Percentiles rank a stretch among this genome's conserved stretches.
These are phyloP conservation scores for Paxillus ammoniavirescens DNA, from an alignment of 768 basidiomycete species.

Conservation along the genomic window DNA sequence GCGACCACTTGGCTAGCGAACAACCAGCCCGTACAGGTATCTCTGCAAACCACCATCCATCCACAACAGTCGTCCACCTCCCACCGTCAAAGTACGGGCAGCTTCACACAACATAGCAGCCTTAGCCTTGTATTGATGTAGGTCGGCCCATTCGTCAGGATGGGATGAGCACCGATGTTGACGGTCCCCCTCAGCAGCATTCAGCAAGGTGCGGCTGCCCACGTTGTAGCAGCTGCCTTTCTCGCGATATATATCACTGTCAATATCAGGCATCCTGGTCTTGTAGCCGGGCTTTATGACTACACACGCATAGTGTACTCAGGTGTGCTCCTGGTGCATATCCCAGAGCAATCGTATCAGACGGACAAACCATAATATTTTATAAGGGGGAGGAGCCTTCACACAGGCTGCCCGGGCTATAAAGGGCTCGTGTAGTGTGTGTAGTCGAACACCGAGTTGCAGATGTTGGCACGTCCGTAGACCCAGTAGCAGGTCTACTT, in stretches of 20 bases:
- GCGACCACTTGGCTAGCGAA: no score
- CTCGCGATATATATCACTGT: constrained; percentile 10
- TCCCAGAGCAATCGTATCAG: constrained; percentile 19
- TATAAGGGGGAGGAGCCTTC: background rate
- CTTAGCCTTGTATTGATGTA: background rate
- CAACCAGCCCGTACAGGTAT: no score
- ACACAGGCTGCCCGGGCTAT: no score
- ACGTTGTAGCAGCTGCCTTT: background rate
- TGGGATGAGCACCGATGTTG: background rate
- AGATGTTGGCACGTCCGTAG: no score
- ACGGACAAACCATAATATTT: constrained; percentile 1
- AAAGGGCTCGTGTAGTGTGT: no score
- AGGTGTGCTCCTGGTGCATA: constrained; percentile 19
- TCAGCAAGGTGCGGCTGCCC: constrained; percentile 9
- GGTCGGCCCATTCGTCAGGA: background rate
- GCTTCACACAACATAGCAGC: constrained; percentile 6
- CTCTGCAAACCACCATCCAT: background rate
- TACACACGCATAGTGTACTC: constrained; percentile 29
- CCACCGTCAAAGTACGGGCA: constrained; percentile 12
- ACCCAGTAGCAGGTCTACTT: no score
- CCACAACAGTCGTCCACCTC: background rate
- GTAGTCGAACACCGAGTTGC: no score
- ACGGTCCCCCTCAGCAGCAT: background rate
- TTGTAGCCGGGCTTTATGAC: constrained; percentile 26
- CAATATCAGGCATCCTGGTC: constrained; percentile 14